Percentiles rank a stretch among this genome's conserved stretches.
These are phyloP conservation scores for Colletotrichum sp. DNA, from an alignment of 2,329 filamentous ascomycete species.

Conservation along the genomic window DNA sequence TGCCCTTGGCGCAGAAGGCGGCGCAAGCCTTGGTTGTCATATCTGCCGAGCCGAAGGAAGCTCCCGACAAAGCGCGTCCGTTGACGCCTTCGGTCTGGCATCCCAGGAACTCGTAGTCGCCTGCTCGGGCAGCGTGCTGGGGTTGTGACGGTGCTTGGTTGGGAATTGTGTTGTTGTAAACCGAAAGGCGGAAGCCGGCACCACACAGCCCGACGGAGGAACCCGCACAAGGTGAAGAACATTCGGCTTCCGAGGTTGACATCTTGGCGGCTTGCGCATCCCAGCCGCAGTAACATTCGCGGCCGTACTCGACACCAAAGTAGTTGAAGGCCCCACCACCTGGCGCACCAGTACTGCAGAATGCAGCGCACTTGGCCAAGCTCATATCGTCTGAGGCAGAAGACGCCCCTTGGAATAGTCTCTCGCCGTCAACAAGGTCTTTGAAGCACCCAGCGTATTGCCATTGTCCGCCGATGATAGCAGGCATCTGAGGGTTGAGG, in stretches of 20 bases:
- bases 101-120: constrained; percentile 24
- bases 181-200: constrained; percentile 23
- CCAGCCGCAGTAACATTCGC: constrained; percentile 27
- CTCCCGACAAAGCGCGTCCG: constrained; percentile 22
- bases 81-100: constrained; percentile 25
- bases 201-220: constrained; percentile 16
- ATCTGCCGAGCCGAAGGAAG: constrained; percentile 22
- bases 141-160: constrained; percentile 15
- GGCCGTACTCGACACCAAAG: constrained; percentile 27
- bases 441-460: constrained; percentile 27
- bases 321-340: constrained; percentile 26
- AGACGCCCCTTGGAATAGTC: constrained; percentile 14
- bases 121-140: constrained; percentile 14
- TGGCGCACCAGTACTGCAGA: constrained; percentile 22
- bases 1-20: constrained; percentile 25
- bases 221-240: constrained; percentile 19
- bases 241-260: constrained; percentile 22
- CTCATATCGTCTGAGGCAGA: constrained; percentile 25
- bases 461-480: constrained; percentile 20
- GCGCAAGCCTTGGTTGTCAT: constrained; percentile 30
- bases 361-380: constrained; percentile 26
- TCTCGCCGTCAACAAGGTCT: constrained; percentile 23
- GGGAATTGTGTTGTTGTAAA: constrained; percentile 25
- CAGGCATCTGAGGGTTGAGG: constrained; percentile 20
- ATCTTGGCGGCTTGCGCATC: constrained; percentile 17